Evolutionary conservation across 352 stramenopile genomes (phyloP), one percentile per base, ranked within the genome.

Genomic region (Phytophthora tentaculata): DNA sequence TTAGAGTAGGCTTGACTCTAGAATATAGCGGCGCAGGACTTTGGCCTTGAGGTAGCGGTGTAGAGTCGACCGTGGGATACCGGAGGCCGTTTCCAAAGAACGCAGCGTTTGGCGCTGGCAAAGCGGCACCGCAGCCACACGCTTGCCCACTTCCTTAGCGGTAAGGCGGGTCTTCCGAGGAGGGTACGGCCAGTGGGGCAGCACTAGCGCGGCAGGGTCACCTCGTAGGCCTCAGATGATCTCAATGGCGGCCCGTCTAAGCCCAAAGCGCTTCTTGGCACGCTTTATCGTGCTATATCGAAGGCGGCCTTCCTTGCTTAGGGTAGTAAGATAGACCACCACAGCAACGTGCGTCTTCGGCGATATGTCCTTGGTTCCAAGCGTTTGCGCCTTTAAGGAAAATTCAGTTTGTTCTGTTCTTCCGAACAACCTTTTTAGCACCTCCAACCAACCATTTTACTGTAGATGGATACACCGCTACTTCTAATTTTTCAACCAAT

Each of bases 261-360:
- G 7, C 22, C n/a, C 24, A 26, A 61, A 51, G 37, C 41, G 14
- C 23, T 37, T 5, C 39, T 51, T 43, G 6, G 39, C 14, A 13
- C 22, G 5, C 1, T 12, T 9, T 19, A 50, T 8, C 7, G 39
- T 52, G 9, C 54, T 14, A 19, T 52, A 51, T 10, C 54, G 37
- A 12, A 52, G 37, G 54, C 39, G 54, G 37, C 6, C 22, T n/a
- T 61, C 54, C n/a, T 52, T 61, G 32, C 23, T 61, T 29, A 24
- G 43, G 2, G 39, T 61, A 43, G 54, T 22, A 26, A 51, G 22
- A 23, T 43, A 61, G 53, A 43, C 54, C 54, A 24, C 54, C 54
- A 61, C 54, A 5, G 39, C 16, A 13, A 61, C 54, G n/a, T 23
- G 54, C 29, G 16, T 37, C 19, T 49, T 59, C 26, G 52, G 20